Base-by-base conservation (phyloP, 73 alveolate genomes). In the Stentor roeselii region DNA sequence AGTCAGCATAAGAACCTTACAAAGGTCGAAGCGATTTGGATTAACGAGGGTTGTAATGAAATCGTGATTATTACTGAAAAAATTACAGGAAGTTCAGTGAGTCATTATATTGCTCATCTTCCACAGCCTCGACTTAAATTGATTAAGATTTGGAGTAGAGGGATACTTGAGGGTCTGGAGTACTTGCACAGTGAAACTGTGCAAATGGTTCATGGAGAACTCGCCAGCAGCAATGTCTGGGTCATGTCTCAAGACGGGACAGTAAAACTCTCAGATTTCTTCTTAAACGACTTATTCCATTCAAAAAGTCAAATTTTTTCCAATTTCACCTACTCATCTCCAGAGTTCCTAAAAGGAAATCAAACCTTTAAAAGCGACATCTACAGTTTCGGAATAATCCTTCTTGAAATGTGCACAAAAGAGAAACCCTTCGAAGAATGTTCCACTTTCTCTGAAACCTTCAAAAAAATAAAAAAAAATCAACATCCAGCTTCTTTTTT, bases 241-340 rank as follows among this genome's bases (percentile, higher is more conserved):
- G 94, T 98, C 75, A 98, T 95, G 84, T 92, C 98, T 50, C 90
- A 92, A 74, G 93, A 95, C 38, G 98, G 99, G 36, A 98, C 96
- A 89, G 94, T 98, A 3, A 91, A 97, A 87, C 95, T 98, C 40
- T 99, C 99, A 34, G 99, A 96, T 89, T 94, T 98, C 60, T 99
- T 99, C 3, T 85, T 98, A 59, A 92, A 98, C 21, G 90, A 96
- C 21, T 90, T 96, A 37, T 85, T 96, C 92, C 87, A 95, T 85
- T 90, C 90, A 75, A 91, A 95, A 50, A 96, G 98, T 3, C 95
- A 95, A 50, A 97, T 94, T 60, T 78, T 90, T 42, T 95, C 95
- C 21, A 92, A 97, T 40, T 93, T 92, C 37, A 97, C 91, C 89
- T 94, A 87, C 84, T 90, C 93, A 86, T 90, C 98, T 0, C 98